Conservation (phyloP, 2,329 filamentous ascomycete species). For the Penicillium sp. region DNA sequence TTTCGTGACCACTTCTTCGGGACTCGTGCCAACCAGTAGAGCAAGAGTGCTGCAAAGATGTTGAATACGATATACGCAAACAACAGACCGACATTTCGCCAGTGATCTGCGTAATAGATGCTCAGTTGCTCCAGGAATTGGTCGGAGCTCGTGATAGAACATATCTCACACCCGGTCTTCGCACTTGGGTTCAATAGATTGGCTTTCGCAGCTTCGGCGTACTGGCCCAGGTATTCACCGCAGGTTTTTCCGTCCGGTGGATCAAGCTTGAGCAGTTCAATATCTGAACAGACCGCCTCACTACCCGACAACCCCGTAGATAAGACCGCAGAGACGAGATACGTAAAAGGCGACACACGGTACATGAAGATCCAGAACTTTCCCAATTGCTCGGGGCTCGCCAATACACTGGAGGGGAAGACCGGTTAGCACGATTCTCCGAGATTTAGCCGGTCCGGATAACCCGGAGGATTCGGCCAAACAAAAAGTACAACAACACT, state of each 20-base stretch:
- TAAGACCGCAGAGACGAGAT: conserved; percentile 9
- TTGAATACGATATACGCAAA: conserved; percentile 16
- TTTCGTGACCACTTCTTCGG: conserved; percentile 40
- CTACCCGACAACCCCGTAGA: conserved; percentile 5
- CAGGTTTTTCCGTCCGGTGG: conserved; percentile 11
- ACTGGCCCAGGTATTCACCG: conserved; percentile 9
- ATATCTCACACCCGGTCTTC: conserved; percentile 6
- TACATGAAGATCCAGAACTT: conserved; percentile 15
- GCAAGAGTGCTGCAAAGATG: conserved; percentile 4
- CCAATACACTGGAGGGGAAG: conserved; percentile 57
- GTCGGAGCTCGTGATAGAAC: conserved; percentile 5
- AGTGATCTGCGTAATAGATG: conserved; percentile 4
- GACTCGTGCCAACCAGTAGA: conserved; percentile 18
- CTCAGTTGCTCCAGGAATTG: not conserved
- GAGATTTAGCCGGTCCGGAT: not conserved
- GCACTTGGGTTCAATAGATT: conserved; percentile 5
- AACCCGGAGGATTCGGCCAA: not conserved
- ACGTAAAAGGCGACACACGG: conserved; percentile 11
- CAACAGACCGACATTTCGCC: conserved; percentile 19
- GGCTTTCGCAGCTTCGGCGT: not conserved
- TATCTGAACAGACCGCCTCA: conserved; percentile 1
- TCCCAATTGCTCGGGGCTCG: conserved; percentile 56
- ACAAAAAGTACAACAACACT: conserved; percentile 5
- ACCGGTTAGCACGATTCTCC: not conserved
- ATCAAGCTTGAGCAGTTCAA: conserved; percentile 9